Evolutionary conservation across 371 early-diverging fungal species (phyloP), one percentile per base, ranked within the genome.

Genomic region (Syncephalastrum contaminatum): DNA sequence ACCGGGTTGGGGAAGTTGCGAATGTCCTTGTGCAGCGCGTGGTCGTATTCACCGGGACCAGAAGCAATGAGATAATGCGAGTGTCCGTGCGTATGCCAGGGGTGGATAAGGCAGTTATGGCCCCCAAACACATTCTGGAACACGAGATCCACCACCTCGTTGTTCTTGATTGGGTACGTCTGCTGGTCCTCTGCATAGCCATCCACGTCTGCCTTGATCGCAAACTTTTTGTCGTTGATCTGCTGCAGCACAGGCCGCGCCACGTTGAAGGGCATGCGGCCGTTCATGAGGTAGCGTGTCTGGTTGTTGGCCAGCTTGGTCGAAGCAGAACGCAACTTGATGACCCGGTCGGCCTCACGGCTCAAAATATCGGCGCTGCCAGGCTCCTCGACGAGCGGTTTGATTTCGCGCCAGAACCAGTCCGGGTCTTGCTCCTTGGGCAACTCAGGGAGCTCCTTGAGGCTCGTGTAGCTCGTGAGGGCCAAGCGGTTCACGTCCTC

Each of bases 21-120:
- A 14, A 62, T 58, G 48, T 69, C 24, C 13, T 53, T 51, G 43
- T 72, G 57, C 8, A 24, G 8, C 3, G 53, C 48, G 55, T 72
- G 72, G 3, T 56, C 36, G 53, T 75, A 75, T 39, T 67, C 65
- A 15, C 75, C 75, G 5, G 27, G 24, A 14, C 79, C 75, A 18
- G 66, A 59, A 4, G 72, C 72, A 47, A 75, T 65, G 22, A 66
- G 20, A 54, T 69, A 72, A 41, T 76, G 76, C 3, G 73, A 70
- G 19, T 76, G 76, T 12, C 76, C 76, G 54, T 72, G 76, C 15
- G 76, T 75, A 40, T 75, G 76, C 76, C 76, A 72, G 13, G 76
- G 73, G 51, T 76, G 76, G 8, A 70, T 16, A 5, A 72, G 22
- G 39, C 73, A 76, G 4, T 54, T 36, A n/a, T 18, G 41, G 16